phyloP scores from a whole-genome alignment of 371 early-diverging fungal genomes.

The Umbelopsis sp. region DNA sequence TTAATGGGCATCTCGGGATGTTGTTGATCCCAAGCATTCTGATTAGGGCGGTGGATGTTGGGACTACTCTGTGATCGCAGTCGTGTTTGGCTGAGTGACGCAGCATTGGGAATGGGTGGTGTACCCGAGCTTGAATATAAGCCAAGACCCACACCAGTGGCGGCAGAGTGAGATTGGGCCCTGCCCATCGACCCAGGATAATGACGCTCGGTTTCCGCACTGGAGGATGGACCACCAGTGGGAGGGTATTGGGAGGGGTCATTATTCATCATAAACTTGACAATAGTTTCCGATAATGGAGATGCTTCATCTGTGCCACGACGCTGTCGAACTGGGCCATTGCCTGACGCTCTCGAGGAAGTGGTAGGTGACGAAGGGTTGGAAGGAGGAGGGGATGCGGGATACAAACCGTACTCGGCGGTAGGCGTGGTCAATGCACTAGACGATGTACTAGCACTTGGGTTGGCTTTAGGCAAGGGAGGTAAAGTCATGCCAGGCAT shows the following conservation, averaged over 20 bases:
- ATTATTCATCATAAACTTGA: constrained; percentile 42
- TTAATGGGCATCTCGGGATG: constrained; percentile 30
- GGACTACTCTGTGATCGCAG: constrained; percentile 70
- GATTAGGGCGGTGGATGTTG: constrained; percentile 50
- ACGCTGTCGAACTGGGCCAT: constrained; percentile 35
- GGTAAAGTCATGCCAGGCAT: constrained; percentile 40
- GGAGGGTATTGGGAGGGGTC: constrained; percentile 25
- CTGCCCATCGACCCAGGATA: constrained; percentile 36
- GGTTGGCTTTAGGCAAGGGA: constrained; percentile 33
- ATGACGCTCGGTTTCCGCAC: constrained; percentile 1
- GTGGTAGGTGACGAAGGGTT: constrained; percentile 66
- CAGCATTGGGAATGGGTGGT: constrained; percentile 25
- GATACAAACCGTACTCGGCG: constrained; percentile 48
- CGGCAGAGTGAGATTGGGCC: constrained; percentile 50
- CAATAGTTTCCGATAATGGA: constrained; percentile 41
- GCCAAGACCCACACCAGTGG: constrained; percentile 22
- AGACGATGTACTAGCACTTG: constrained; percentile 22
- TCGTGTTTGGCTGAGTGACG: constrained; percentile 46
- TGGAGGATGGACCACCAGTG: constrained; percentile 21
- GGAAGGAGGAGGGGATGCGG: constrained; percentile 65
- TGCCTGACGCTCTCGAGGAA: constrained; percentile 43
- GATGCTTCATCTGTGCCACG: constrained; percentile 41
- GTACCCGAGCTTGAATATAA: constrained; percentile 18
- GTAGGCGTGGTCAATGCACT: constrained; percentile 16
- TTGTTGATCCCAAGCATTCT: constrained; percentile 26